These are phyloP conservation scores for Musa troglodytarum DNA, from an alignment of 176 grass and related monocot genomes.

Conservation along the genomic window DNA sequence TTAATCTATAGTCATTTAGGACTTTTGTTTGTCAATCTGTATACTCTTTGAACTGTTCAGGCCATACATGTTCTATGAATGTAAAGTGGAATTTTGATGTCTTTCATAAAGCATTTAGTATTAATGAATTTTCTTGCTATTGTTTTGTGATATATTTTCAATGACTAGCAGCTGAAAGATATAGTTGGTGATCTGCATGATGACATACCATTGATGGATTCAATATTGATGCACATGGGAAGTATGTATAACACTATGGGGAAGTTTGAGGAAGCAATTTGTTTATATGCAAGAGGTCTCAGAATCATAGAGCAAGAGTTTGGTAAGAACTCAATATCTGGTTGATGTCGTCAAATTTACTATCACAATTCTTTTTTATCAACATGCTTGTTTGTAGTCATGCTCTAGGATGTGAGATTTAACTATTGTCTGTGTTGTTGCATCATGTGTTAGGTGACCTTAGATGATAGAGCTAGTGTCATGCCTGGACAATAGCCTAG, in stretches of 20 bases:
- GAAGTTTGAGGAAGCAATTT: slow-evolving; percentile 31
- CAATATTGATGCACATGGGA: slow-evolving; percentile 35
- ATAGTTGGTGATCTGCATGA: slow-evolving; percentile 24
- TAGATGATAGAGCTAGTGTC: background rate
- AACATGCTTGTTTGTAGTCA: background rate
- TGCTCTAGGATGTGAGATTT: background rate
- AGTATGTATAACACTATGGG: slow-evolving; percentile 26
- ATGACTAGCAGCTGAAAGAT: slow-evolving; percentile 23
- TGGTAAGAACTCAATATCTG: slow-evolving; percentile 18
- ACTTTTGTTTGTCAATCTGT: background rate
- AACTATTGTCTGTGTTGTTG: too few species aligned
- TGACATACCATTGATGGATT: slow-evolving; percentile 19
- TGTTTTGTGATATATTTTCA: background rate
- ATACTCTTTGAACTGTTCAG: background rate
- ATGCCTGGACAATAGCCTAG: background rate
- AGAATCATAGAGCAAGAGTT: slow-evolving; percentile 29
- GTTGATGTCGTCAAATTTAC: background rate
- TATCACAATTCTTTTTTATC: background rate
- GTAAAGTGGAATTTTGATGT: background rate
- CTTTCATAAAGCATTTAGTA: background rate
- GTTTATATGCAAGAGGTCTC: slow-evolving; percentile 29
- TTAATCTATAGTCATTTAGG: background rate
- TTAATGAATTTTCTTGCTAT: background rate
- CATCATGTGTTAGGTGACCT: background rate
- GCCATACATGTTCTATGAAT: background rate